phyloP scores from a whole-genome alignment of 495 filamentous ascomycete species.

The Penicillium longicatenatum region DNA sequence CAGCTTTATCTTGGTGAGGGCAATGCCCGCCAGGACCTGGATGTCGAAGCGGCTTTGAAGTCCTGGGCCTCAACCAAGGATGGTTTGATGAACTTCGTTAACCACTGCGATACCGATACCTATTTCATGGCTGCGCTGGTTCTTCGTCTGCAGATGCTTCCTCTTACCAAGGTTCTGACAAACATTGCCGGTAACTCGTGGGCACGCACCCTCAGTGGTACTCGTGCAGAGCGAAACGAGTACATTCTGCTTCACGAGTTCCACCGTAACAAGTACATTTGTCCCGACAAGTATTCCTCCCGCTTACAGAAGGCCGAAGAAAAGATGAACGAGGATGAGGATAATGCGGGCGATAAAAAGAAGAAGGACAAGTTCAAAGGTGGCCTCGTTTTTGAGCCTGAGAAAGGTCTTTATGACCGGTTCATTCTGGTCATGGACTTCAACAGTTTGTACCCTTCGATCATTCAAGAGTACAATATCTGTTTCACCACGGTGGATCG shows the following conservation, averaged over 20 bases:
- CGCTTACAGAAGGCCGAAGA: conserved; percentile 68
- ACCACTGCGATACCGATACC: conserved; percentile 90
- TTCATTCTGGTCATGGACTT: conserved; percentile 99
- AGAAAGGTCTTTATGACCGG: conserved; percentile 95
- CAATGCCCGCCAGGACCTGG: conserved; percentile 73
- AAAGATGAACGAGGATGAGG: conserved; percentile 66
- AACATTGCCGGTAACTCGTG: conserved; percentile 98
- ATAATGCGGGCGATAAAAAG: conserved; percentile 82
- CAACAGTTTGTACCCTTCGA: conserved; percentile 97
- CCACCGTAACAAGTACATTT: conserved; percentile 93
- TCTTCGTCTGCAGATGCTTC: conserved; percentile 84
- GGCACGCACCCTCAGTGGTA: conserved; percentile 93
- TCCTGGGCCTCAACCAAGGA: conserved; percentile 82
- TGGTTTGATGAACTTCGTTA: conserved; percentile 89
- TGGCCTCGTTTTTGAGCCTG: conserved; percentile 96
- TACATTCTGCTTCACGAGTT: conserved; percentile 99
- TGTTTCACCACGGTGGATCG: conserved; percentile 97
- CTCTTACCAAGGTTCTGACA: conserved; percentile 91
- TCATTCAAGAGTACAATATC: conserved; percentile 99
- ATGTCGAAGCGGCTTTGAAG: conserved; percentile 84
- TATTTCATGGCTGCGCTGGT: conserved; percentile 93
- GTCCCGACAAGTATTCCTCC: conserved; percentile 85
- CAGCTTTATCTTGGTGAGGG: conserved; percentile 76
- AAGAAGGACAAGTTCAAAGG: conserved; percentile 99
- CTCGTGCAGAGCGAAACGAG: conserved; percentile 95